Evolutionary conservation across 1,139 yeast species (phyloP).

Genomic region (Kurtzmaniella quercitrusa): DNA sequence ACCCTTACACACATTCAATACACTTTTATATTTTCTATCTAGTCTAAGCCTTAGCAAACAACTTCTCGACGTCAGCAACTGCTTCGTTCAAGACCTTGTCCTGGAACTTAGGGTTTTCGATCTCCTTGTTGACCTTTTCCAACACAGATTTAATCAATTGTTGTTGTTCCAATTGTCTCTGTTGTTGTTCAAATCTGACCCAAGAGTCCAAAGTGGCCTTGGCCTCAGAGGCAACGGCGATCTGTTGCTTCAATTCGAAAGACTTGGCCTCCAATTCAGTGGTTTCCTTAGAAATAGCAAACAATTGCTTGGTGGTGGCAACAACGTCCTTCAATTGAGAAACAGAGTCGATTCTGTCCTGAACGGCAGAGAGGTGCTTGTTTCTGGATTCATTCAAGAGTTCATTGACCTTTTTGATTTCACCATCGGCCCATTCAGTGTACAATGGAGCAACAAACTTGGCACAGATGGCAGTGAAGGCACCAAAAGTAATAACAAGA

Average conservation of each 20-base stretch:
- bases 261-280: conserved; percentile 92
- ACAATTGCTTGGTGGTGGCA: conserved; percentile 83
- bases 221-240: conserved; percentile 85
- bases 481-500: conserved; percentile 73
- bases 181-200: conserved; percentile 97
- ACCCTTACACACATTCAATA: too few species aligned
- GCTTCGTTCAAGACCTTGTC: conserved; percentile 88
- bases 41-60: conserved; percentile 51
- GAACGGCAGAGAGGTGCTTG: conserved; percentile 88
- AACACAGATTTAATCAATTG: conserved; percentile 85
- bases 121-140: conserved; percentile 82
- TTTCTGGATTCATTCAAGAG: conserved; percentile 84
- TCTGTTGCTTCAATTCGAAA: conserved; percentile 87
- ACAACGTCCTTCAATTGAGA: conserved; percentile 90
- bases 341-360: conserved; percentile 85
- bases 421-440: conserved; percentile 91
- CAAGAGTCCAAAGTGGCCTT: conserved; percentile 95
- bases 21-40: conserved; percentile 4
- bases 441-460: conserved; percentile 92
- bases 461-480: conserved; percentile 70
- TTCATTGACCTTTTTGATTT: conserved; percentile 77
- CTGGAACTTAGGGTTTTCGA: conserved; percentile 88
- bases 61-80: conserved; percentile 84
- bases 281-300: conserved; percentile 93
- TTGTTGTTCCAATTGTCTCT: conserved; percentile 94